phyloP scores from a whole-genome alignment of 495 filamentous ascomycete genomes.

The Talaromyces trachyspermus region DNA sequence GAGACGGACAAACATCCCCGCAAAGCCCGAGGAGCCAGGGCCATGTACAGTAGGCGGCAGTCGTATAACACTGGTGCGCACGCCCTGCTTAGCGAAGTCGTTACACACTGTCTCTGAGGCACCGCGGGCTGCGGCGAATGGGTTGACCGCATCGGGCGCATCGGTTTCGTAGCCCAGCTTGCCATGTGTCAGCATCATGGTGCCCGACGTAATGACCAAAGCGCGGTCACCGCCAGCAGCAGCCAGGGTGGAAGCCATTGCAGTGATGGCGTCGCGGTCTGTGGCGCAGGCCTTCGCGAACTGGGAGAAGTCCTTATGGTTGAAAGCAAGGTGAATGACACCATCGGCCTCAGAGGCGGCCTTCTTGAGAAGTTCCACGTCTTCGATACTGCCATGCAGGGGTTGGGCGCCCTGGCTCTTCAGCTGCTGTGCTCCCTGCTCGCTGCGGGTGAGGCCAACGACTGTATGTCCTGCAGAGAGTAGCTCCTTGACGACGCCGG shows the following conservation, averaged over 20 bases:
- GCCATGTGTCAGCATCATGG: conserved; percentile 24
- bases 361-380: conserved; percentile 25
- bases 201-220: conserved; percentile 38
- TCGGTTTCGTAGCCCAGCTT: conserved; percentile 27
- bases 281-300: conserved; percentile 25
- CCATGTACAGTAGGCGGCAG: conserved; percentile 39
- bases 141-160: conserved; percentile 6
- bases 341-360: conserved; percentile 31
- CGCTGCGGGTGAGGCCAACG: conserved; percentile 34
- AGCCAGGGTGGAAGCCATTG: conserved; percentile 25
- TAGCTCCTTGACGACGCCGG: conserved; percentile 32
- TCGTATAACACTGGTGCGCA: conserved; percentile 29
- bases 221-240: conserved; percentile 25
- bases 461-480: conserved; percentile 33
- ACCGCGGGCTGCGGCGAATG: conserved; percentile 17
- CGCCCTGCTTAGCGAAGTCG: conserved; percentile 20
- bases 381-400: conserved; percentile 28
- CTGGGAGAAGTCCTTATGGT: conserved; percentile 20
- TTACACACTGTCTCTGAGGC: conserved; percentile 21
- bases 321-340: conserved; percentile 41
- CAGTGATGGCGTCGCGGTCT: conserved; percentile 29
- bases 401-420: conserved; percentile 23
- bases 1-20: conserved; percentile 20
- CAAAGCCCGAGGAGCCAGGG: conserved; percentile 24
- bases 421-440: conserved; percentile 22